Evolutionary conservation across 140 eudicot genomes (phyloP), one percentile per base, ranked within the genome.

Genomic region (Anethum foeniculum): DNA sequence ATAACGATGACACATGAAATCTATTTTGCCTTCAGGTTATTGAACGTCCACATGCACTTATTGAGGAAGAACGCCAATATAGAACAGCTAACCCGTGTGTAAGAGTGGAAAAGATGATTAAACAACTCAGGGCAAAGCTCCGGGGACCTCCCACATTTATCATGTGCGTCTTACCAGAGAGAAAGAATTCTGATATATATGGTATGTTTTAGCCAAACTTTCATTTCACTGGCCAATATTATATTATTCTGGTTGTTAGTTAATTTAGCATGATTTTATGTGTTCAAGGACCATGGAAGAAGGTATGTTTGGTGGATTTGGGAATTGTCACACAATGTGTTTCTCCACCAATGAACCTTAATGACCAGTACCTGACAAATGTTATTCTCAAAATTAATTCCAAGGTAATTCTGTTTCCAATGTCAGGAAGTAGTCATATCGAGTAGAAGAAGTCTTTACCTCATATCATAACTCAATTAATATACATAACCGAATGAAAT

Each of bases 241-340:
- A 3, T 23, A 41, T 36, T 69, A 49, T 75, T 77, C 14, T 23
- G 13, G 67, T 64, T 44, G 39, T 41, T 2, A 41, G 47, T 19
- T 73, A 48, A 16, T 4, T 76, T 92, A 80, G 78, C 28, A 9
- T 49, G 19, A 77, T 62, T 47, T 49, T 58, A 78, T 58, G 30
- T 83, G 71, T 82, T 27, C 15, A 82, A 94, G 98, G 98, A 30
- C 97, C 98, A 49, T 94, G 98, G 98, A 94, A 92, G 91, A 90
- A 87, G 86, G 85, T 82, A 71, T 82, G 91, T 87, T 83, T 46
- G 88, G 7, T 83, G 79, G 88, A 89, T 46, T 34, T 78, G 78
- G 99, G 96, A 79, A 80, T 94, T 79, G 82, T 84, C 38, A 92
- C 90, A 49, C 99, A 94, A 80, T 94, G 99, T 81, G 80, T 90